phyloP scores from a whole-genome alignment of 192 early-diverging fungal genomes.

The Coemansia sp. region DNA sequence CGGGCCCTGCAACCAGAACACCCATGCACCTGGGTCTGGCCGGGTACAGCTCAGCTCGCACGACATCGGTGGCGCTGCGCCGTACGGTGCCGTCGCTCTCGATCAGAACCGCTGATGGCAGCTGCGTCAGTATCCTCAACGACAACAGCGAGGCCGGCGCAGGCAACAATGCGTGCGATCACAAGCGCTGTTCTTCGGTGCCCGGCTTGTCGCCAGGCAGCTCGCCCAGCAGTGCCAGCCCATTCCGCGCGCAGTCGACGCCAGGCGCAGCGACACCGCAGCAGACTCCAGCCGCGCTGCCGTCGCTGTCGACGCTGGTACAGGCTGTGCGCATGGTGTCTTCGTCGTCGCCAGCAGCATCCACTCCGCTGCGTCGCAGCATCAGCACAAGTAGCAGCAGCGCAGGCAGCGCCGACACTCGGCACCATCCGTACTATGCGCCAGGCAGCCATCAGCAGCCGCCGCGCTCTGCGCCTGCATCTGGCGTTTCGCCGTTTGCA shows the following conservation, averaged over 20 bases:
- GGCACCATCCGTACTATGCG: background rate
- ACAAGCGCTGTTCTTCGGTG: background rate
- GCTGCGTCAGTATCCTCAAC: conserved; percentile 44
- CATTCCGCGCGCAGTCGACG: conserved; percentile 18
- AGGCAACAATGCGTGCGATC: conserved; percentile 4
- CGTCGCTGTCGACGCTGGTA: conserved; percentile 31
- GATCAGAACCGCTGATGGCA: conserved; percentile 30
- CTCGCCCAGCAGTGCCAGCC: conserved; percentile 8
- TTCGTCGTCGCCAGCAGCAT: background rate
- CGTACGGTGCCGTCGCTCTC: conserved; percentile 22
- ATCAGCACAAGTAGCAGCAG: conserved; percentile 5
- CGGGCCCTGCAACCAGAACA: conserved; percentile 27
- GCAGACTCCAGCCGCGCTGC: conserved; percentile 23
- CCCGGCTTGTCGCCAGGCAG: conserved; percentile 21
- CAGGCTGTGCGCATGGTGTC: conserved; percentile 20
- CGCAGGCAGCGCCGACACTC: background rate
- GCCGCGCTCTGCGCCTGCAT: background rate
- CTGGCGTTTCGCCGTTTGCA: background rate
- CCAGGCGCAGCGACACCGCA: conserved; percentile 13
- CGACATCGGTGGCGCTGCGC: background rate
- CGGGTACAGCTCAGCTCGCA: background rate
- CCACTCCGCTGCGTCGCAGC: conserved; percentile 5
- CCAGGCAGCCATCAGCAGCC: conserved; percentile 5
- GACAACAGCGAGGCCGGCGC: conserved; percentile 18
- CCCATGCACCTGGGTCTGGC: conserved; percentile 13